Conservation (phyloP, 2,329 filamentous ascomycete species). For the Triangularia verruculosa region DNA sequence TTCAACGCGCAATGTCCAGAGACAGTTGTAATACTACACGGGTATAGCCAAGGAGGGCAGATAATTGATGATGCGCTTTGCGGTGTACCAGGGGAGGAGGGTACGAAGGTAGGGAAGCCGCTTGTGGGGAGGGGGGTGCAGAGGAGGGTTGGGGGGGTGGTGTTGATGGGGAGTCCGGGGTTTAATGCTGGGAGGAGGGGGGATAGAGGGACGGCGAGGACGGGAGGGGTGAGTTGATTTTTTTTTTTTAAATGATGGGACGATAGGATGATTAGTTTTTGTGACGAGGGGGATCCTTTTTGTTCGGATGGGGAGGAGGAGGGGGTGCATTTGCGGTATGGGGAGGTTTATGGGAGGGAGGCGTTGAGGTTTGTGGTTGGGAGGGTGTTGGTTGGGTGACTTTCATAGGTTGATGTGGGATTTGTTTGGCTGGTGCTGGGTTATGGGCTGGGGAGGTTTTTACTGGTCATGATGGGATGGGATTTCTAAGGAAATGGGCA, state of each 20-base stretch:
- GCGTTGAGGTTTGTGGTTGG: conserved; percentile 57
- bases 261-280: conserved; percentile 55
- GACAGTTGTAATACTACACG: conserved; percentile 55
- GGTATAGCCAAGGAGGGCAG: conserved; percentile 62
- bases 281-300: conserved; percentile 58
- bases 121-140: conserved; percentile 44
- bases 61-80: conserved; percentile 59
- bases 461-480: not conserved
- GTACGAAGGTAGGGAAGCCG: conserved; percentile 23
- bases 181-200: conserved; percentile 51
- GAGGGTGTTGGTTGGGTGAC: conserved; percentile 37
- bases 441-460: not conserved
- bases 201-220: conserved; percentile 56
- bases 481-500: not conserved
- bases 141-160: conserved; percentile 52
- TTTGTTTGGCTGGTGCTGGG: not conserved
- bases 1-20: conserved; percentile 53
- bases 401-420: not conserved
- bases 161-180: conserved; percentile 60
- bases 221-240: conserved; percentile 60
- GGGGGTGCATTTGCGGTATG: conserved; percentile 56
- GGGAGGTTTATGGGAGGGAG: conserved; percentile 51
- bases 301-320: conserved; percentile 57
- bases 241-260: too few relatives aligned
- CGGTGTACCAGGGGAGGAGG: conserved; percentile 41